Conservation (phyloP, 2,329 filamentous ascomycete genomes). For the Tolypocladium tundrense region DNA sequence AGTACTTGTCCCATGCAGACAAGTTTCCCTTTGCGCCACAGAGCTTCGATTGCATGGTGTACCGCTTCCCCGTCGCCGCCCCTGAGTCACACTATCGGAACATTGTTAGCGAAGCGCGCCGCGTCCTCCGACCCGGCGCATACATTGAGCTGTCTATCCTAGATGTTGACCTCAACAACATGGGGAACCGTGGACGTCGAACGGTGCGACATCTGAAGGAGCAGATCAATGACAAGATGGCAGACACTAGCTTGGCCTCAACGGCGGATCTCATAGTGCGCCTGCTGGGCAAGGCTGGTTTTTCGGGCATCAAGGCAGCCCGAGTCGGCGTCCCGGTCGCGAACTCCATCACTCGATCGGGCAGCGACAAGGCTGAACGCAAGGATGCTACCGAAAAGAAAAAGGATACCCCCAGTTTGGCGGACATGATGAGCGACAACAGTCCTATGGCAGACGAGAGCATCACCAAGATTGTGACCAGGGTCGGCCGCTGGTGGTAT, state of each 20-base stretch:
- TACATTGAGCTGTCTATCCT: constrained; percentile 71
- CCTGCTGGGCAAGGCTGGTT: constrained; percentile 58
- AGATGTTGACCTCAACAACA: constrained; percentile 72
- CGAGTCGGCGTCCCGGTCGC: constrained; percentile 69
- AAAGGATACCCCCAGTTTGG: constrained; percentile 44
- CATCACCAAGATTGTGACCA: constrained; percentile 86
- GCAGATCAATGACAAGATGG: constrained; percentile 50
- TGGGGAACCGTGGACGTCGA: constrained; percentile 62
- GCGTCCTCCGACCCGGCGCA: constrained; percentile 67
- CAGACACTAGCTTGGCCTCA: constrained; percentile 49
- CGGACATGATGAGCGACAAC: constrained; percentile 63
- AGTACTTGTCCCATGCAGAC: constrained; percentile 50
- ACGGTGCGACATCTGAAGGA: constrained; percentile 64
- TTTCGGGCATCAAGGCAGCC: constrained; percentile 63
- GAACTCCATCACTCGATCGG: constrained; percentile 30
- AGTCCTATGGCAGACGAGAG: constrained; percentile 66
- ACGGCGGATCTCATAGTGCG: constrained; percentile 53
- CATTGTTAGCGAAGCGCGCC: constrained; percentile 63
- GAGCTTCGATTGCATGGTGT: constrained; percentile 66
- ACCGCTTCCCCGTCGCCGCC: constrained; percentile 63
- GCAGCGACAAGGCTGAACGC: constrained; percentile 6
- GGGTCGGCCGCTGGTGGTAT: constrained; percentile 95
- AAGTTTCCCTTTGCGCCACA: constrained; percentile 68
- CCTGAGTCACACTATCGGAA: constrained; percentile 60
- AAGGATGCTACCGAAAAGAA: constrained; percentile 13